Evolutionary conservation across 2,329 filamentous ascomycete genomes (phyloP).

Genomic region (Botrytis medusae): DNA sequence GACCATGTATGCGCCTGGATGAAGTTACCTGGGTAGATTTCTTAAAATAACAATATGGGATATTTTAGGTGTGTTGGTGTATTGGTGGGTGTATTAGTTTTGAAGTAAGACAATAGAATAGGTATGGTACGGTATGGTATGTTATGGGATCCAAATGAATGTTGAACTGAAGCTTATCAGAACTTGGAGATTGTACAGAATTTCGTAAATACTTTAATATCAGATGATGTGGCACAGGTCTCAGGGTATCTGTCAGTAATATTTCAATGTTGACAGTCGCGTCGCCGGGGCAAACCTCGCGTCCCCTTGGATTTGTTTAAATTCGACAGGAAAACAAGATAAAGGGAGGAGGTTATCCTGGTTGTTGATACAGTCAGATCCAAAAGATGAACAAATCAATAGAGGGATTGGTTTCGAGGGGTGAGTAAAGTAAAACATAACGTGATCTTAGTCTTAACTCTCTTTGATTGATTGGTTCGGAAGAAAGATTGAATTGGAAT

Average conservation of each 20-base stretch:
- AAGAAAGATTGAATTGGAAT: not conserved
- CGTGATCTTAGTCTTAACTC: not conserved
- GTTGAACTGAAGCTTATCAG: slow-evolving; percentile 11
- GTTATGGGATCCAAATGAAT: slow-evolving; percentile 6
- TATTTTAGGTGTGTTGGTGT: slow-evolving; percentile 1
- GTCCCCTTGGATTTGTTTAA: not conserved
- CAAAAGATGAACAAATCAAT: not conserved
- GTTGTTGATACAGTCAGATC: not conserved
- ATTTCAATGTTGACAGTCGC: slow-evolving; percentile 18
- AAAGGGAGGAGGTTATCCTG: slow-evolving; percentile 7
- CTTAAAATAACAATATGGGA: not conserved
- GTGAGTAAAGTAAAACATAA: slow-evolving; percentile 3
- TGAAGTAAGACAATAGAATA: slow-evolving; percentile 2
- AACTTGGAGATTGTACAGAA: slow-evolving; percentile 4
- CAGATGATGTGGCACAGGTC: slow-evolving; percentile 19
- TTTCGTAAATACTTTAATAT: slow-evolving; percentile 8
- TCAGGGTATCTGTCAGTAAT: slow-evolving; percentile 7
- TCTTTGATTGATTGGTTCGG: not conserved
- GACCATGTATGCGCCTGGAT: not conserved
- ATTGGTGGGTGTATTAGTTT: slow-evolving; percentile 11
- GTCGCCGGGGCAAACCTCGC: slow-evolving; percentile 20
- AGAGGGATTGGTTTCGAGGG: not conserved
- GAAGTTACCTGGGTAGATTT: not conserved
- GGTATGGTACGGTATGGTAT: not conserved
- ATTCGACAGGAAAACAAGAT: not conserved